Conservation (phyloP, 2,329 filamentous ascomycete species). For the Colletotrichum higginsianum region DNA sequence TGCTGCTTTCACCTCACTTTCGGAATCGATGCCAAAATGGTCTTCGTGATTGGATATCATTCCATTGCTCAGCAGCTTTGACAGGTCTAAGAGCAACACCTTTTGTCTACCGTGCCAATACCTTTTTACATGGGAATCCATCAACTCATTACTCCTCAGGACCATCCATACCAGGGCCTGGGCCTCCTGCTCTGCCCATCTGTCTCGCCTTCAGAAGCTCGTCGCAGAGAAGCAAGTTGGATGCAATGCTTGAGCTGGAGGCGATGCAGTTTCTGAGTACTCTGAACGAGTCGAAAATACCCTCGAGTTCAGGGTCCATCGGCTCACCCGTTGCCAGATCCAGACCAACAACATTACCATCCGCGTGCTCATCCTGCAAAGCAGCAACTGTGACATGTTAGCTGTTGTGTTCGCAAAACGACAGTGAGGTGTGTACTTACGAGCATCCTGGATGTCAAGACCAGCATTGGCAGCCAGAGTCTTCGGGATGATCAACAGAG, state of each 20-base stretch:
- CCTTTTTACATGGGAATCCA: constrained; percentile 57
- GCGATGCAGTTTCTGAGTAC: constrained; percentile 95
- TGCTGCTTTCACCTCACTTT: neutral
- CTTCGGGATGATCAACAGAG: constrained; percentile 95
- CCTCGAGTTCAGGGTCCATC: constrained; percentile 94
- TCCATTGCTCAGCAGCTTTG: constrained; percentile 39
- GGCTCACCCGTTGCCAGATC: constrained; percentile 89
- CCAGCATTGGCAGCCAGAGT: constrained; percentile 96
- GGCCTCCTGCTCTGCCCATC: constrained; percentile 81
- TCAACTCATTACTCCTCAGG: constrained; percentile 61
- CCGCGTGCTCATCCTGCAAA: constrained; percentile 86
- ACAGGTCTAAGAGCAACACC: constrained; percentile 45
- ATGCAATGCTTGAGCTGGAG: constrained; percentile 94
- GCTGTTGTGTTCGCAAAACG: neutral
- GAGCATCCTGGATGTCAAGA: constrained; percentile 95
- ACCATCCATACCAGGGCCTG: constrained; percentile 76
- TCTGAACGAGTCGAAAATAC: constrained; percentile 96
- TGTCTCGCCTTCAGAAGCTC: constrained; percentile 98
- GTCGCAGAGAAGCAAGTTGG: constrained; percentile 94
- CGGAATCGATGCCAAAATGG: neutral
- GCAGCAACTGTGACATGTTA: constrained; percentile 74
- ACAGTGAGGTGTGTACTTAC: constrained; percentile 68
- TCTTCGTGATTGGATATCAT: constrained; percentile 41
- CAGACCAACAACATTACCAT: constrained; percentile 89
- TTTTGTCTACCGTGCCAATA: constrained; percentile 58